Percentiles rank a stretch among this genome's conserved stretches.
These are phyloP conservation scores for Termitomyces sp. DNA, from an alignment of 768 basidiomycete genomes.

Conservation along the genomic window DNA sequence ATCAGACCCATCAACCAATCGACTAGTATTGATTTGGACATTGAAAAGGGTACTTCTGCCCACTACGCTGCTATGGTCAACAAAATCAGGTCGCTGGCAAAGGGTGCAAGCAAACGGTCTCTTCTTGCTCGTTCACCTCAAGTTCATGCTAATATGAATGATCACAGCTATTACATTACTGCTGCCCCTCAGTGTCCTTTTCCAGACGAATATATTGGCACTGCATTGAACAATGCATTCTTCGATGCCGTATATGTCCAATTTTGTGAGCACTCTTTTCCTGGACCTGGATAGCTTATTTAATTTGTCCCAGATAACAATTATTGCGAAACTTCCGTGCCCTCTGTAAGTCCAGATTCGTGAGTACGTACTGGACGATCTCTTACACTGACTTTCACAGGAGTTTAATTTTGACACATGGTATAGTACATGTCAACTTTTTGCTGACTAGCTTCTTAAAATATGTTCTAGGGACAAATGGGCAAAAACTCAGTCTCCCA, in stretches of 20 bases:
- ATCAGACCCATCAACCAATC: not conserved
- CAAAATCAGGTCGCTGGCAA: constrained; percentile 45
- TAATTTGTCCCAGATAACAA: constrained; percentile 43
- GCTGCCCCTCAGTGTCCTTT: constrained; percentile 65
- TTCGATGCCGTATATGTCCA: constrained; percentile 76
- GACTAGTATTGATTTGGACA: constrained; percentile 62
- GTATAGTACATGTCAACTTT: constrained; percentile 18
- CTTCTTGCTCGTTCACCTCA: not conserved
- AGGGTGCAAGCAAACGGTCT: constrained; percentile 47
- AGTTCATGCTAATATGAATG: not conserved
- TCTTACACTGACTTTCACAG: constrained; percentile 19
- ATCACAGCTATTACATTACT: constrained; percentile 57
- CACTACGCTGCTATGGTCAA: constrained; percentile 53
- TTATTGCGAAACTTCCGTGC: constrained; percentile 43
- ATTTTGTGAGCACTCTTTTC: constrained; percentile 41
- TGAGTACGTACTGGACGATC: not conserved
- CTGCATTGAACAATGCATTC: constrained; percentile 51
- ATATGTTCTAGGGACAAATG: constrained; percentile 45
- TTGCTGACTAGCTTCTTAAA: not conserved
- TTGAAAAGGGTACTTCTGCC: constrained; percentile 56
- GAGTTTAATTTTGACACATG: constrained; percentile 52
- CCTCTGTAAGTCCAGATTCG: constrained; percentile 26
- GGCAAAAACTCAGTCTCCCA: constrained; percentile 57
- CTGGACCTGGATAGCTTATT: not conserved
- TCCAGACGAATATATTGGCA: constrained; percentile 63